A percentile compares a stretch with the other conserved stretches of the same genome.
Conservation (phyloP, 495 filamentous ascomycete genomes). For the Podospora appendiculata region DNA sequence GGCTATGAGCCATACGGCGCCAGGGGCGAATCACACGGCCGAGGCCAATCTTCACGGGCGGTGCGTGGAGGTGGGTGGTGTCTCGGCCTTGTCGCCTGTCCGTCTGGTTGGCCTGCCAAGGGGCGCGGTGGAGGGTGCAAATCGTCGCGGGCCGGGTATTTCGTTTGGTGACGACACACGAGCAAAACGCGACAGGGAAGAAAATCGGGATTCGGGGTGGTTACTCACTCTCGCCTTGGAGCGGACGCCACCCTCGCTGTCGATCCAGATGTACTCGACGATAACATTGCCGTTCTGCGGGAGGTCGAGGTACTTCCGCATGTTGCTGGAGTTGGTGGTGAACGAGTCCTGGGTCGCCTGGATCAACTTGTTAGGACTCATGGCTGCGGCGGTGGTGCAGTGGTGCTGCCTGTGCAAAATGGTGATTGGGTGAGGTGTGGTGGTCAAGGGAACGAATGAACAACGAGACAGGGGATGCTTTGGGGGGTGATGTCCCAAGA, state of each 20-base stretch:
- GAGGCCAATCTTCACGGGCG: too few relatives aligned
- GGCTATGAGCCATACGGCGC: not conserved
- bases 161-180: constrained; percentile 8
- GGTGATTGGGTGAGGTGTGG: too few relatives aligned
- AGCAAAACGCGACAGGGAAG: constrained; percentile 7
- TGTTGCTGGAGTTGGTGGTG: constrained; percentile 38
- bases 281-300: constrained; percentile 79
- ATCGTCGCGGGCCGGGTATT: constrained; percentile 9
- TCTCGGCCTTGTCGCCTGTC: too few relatives aligned
- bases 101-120: too few relatives aligned
- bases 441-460: too few relatives aligned
- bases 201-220: constrained; percentile 1
- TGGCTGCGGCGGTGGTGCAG: too few relatives aligned
- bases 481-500: too few relatives aligned
- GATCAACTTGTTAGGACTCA: too few relatives aligned
- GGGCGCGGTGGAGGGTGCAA: not conserved
- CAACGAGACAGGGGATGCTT: too few relatives aligned
- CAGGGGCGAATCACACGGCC: not conserved
- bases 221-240: constrained; percentile 85
- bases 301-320: constrained; percentile 85
- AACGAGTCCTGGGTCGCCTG: constrained; percentile 1
- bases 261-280: constrained; percentile 95
- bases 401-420: too few relatives aligned
- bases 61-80: too few relatives aligned
- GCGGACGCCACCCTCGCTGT: constrained; percentile 65